A percentile compares a stretch with the other conserved stretches of the same genome.
These are phyloP conservation scores for Dipodascus geniculatus DNA, from an alignment of 805 yeast species.

Conservation along the genomic window DNA sequence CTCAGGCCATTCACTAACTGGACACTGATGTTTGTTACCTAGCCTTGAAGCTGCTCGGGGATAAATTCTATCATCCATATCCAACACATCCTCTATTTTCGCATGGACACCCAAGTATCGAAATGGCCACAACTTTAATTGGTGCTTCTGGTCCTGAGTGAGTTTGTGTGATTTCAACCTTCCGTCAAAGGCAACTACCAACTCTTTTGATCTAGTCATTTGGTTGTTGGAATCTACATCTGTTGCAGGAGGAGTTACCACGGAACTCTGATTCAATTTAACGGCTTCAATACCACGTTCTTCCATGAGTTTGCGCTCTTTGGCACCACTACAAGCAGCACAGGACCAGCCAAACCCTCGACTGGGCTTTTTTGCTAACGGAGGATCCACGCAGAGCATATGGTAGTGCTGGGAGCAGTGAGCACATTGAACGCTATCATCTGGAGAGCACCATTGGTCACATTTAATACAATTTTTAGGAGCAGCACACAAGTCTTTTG, in stretches of 20 bases:
- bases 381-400: conserved; percentile 79
- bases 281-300: conserved; percentile 12
- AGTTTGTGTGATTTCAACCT: conserved; percentile 14
- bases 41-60: conserved; percentile 71
- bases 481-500: conserved; percentile 48
- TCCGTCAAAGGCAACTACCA: conserved; percentile 22
- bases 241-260: background rate
- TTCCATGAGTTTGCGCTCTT: conserved; percentile 16
- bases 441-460: conserved; percentile 70
- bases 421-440: conserved; percentile 71
- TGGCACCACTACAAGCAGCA: conserved; percentile 45
- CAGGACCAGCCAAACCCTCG: conserved; percentile 90
- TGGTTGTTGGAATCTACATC: conserved; percentile 3
- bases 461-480: conserved; percentile 67
- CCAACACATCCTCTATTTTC: conserved; percentile 63
- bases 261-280: background rate
- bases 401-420: conserved; percentile 63
- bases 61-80: conserved; percentile 64
- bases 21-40: conserved; percentile 57
- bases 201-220: conserved; percentile 15
- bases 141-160: conserved; percentile 20
- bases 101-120: conserved; percentile 70
- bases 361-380: conserved; percentile 64
- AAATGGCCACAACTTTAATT: conserved; percentile 48
- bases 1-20: conserved; percentile 50